phyloP scores from a whole-genome alignment of 225 moss, liverwort and hornwort species.

The Physcomitrium patens region DNA sequence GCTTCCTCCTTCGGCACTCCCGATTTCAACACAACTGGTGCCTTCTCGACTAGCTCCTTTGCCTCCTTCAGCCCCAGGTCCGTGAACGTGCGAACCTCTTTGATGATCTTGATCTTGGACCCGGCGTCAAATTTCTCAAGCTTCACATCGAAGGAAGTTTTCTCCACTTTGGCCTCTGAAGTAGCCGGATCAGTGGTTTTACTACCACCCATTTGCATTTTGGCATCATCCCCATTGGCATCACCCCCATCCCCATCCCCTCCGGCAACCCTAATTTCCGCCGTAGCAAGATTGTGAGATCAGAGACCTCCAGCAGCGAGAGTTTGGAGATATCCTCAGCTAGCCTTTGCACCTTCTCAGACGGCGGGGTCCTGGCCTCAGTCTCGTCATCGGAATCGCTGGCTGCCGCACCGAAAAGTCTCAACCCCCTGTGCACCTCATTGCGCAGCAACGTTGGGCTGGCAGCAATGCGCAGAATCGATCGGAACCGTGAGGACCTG shows the following conservation, averaged over 20 bases:
- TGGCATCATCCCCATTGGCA: constrained; percentile 77
- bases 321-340: constrained; percentile 79
- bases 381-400: constrained; percentile 76
- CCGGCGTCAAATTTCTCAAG: too few species aligned
- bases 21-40: too few species aligned
- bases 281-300: constrained; percentile 72
- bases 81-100: too few species aligned
- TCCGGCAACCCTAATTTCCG: constrained; percentile 71
- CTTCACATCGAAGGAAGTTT: constrained; percentile 30
- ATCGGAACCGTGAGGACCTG: constrained; percentile 29
- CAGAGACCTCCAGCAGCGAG: constrained; percentile 74
- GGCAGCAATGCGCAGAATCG: constrained; percentile 37
- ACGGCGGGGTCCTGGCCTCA: constrained; percentile 65
- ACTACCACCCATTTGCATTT: constrained; percentile 51
- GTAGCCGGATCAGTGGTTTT: constrained; percentile 38
- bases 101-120: too few species aligned
- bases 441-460: neutral
- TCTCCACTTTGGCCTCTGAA: constrained; percentile 75
- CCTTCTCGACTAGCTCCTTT: too few species aligned
- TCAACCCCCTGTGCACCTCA: constrained; percentile 23
- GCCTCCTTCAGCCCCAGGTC: too few species aligned
- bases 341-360: constrained; percentile 76
- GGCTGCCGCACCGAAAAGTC: constrained; percentile 49
- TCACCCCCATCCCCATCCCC: constrained; percentile 76
- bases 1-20: too few species aligned